phyloP scores from a whole-genome alignment of 2,329 filamentous ascomycete species.

The Fusarium sp. region DNA sequence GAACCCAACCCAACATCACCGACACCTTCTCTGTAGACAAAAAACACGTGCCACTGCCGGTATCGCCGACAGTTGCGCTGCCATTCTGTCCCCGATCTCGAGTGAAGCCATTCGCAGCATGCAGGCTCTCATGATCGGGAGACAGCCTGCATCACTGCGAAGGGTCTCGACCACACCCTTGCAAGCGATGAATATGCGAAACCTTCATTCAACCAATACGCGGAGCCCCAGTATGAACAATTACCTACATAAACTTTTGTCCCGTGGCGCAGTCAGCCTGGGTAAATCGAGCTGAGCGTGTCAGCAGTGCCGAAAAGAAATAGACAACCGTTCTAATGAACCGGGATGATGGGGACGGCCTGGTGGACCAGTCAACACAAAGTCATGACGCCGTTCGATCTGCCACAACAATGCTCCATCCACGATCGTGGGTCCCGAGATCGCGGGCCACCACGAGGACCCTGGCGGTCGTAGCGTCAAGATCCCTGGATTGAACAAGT shows the following conservation, averaged over 20 bases:
- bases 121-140: slow-evolving; percentile 20
- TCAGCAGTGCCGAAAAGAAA: too few relatives aligned
- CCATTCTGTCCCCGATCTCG: slow-evolving; percentile 25
- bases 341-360: background rate
- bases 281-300: too few relatives aligned
- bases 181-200: too few relatives aligned
- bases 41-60: slow-evolving; percentile 13
- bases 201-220: too few relatives aligned
- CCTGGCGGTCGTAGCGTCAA: slow-evolving; percentile 42
- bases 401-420: slow-evolving; percentile 26
- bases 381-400: slow-evolving; percentile 29
- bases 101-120: slow-evolving; percentile 9
- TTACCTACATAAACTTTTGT: background rate
- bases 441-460: slow-evolving; percentile 39
- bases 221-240: too few relatives aligned
- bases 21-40: background rate
- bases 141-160: background rate
- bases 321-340: too few relatives aligned
- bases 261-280: background rate
- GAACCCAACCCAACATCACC: background rate
- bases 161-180: too few relatives aligned
- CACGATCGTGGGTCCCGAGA: slow-evolving; percentile 40
- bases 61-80: background rate
- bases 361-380: slow-evolving; percentile 12
- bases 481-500: slow-evolving; percentile 23